Evolutionary conservation across 495 filamentous ascomycete species (phyloP), one percentile per base, ranked within the genome.

Genomic region (Trichoderma erinaceum): DNA sequence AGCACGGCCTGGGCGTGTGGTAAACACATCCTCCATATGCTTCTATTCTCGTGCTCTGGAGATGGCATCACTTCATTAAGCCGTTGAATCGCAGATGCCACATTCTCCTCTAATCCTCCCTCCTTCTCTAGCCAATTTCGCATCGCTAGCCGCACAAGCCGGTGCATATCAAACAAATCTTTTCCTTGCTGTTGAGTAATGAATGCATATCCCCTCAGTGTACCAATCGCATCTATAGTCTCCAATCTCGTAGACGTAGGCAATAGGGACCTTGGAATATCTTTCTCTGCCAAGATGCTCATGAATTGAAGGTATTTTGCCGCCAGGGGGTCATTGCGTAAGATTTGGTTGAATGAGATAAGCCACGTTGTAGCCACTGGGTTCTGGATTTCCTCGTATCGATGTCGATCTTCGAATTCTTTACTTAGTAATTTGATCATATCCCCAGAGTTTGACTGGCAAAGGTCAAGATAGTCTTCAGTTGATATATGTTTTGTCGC

Each of bases 91-190:
- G 73, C 73, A 15, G 73, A 66, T 10, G 73, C 71, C 44, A 74
- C 67, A 69, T 76, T 81, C 46, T 69, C 13, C 63, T 70, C 65
- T 44, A 66, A 70, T 44, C 72, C 61, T 29, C 58, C 68, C 12
- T 78, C 66, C 5, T 67, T 52, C 18, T 75, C 61, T n/a, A 85
- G 66, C 83, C 80, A 85, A 68, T 77, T 83, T 27, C 73, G 75
- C 63, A 75, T 78, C 15, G 76, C 72, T 41, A 84, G 66, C 52
- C 78, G 80, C 43, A 84, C 79, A 13, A 84, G 71, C 27, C 79
- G 73, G 68, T 84, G 79, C 18, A 84, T 72, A 56, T 78, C 73
- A 63, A 78, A 83, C 7, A 68, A 66, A 63, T 69, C 68, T 6
- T 38, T 25, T 12, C 70, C 71, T 0, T 71, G 64, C 16, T 71